Base-by-base conservation (phyloP, 805 yeast genomes). In the Lipomyces sp. region DNA sequence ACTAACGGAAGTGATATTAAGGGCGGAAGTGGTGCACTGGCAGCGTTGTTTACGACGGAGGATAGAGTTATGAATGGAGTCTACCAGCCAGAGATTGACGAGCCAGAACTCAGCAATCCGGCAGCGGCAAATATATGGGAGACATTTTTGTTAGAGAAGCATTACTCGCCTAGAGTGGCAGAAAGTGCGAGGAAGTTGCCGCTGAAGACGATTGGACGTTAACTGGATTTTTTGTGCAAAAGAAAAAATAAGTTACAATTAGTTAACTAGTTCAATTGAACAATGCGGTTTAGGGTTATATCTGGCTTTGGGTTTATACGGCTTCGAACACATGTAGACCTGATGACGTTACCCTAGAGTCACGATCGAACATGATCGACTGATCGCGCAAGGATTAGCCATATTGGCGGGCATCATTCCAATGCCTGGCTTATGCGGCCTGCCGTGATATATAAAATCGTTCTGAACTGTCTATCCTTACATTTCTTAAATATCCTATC, bases 111-210 rank as follows among this genome's bases (percentile, higher is more conserved):
- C 75, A 81, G 90, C 71, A 93, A 95, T 74, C 85, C 96, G 1
- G 94, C 89, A 54, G 95, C 94, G 18, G 96, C 98, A 1, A 89
- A 92, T 0, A 78, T 94, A 45, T 95, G 97, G 97, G 99, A 95
- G 75, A 86, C 87, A 61, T 87, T 87, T 4, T 77, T 94, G 53
- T 80, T 95, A 64, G 89, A 88, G 64, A 85, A 87, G 69, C 98
- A 95, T 77, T 95, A 90, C 75, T 85, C 92, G 67, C 96, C 97
- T 2, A 78, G 84, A 64, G 90, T 93, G n/a, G 83, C 87, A 30
- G 88, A 87, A 72, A 93, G 92, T 15, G 85, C 81, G 30, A 32
- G 57, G n/a, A 56, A 45, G 32, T 59, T 63, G 11, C 69, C 71
- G 35, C 48, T 59, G 33, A 32, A 63, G 34, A 66, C 71, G 30